Base-by-base conservation (phyloP, 1,139 yeast genomes). In the Fermentozyma sake region DNA sequence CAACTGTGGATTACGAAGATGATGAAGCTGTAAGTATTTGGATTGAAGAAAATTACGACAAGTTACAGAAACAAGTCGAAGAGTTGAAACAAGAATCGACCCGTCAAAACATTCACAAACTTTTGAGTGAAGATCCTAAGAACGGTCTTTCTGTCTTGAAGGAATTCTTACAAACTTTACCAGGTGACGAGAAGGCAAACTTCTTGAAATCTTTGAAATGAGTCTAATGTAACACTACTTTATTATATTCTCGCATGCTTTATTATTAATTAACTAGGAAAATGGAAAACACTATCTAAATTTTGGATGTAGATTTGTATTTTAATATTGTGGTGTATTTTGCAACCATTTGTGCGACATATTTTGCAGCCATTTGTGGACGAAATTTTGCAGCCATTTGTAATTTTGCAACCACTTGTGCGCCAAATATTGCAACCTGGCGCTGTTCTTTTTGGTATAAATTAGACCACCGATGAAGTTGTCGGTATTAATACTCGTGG, bases 21-120 rank as follows among this genome's bases (percentile, higher is more conserved):
- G 96, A 91, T 55, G 68, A 68, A 49, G 83, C 73, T 18, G 94
- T 87, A 37, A 86, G 94, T 34, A 70, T 68, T 35, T 89, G 93
- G 89, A 80, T 87, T 45, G 96, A 86, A 59, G 78, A 76, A 39
- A 78, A 82, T 58, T 91, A 79, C 53, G 61, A 68, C 34, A 58
- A 69, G 39, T 68, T 85, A 41, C 80, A 79, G 36, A 63, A 69
- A 28, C 70, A 69, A 44, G 66, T 86, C 46, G 76, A 71, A 41
- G 74, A 76, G 39, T 68, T 86, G 60, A 79, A 76, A 58, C 58
- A 67, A 29, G 91, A 81, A 51, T 61, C 72, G 24, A 68, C 76
- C 37, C 79, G 79, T 41, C 76, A 74, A 48, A 73, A 70, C 29
- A 59, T 83, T 44, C 74, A 80, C 26, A 68, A 68, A 42, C 59